Evolutionary conservation across 495 filamentous ascomycete species (phyloP), one percentile per base, ranked within the genome.

Genomic region (Monascus purpureus): DNA sequence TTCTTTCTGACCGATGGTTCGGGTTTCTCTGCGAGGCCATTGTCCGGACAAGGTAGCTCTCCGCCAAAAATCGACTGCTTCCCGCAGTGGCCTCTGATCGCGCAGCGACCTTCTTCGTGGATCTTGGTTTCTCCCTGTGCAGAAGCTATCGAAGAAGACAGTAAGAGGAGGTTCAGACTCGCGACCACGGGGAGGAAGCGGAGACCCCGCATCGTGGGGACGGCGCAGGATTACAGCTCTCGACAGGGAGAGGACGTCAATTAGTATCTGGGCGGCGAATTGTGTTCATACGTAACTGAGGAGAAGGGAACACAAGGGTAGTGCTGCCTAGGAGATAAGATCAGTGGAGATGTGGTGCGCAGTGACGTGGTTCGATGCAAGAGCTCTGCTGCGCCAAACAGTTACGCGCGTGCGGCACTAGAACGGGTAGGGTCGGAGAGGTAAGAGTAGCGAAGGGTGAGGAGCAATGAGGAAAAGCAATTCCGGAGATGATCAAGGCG

Each of bases 21-120:
- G 7, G 88, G 87, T 24, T 77, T 65, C 30, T 74, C 63, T 27
- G 90, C 92, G 24, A 75, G 63, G 13, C 63, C 85, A 53, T 97
- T 97, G 57, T 96, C 90, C n/a, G 85, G 73, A 47, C 86, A 96
- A 6, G 90, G 90, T 33, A 97, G 65, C 44, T 93, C 71, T 29
- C 75, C 70, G 12, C 83, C 83, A 47, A 94, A 95, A 43, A 88
- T 75, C 25, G 76, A 77, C 53, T 90, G 74, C 49, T 80, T 84
- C 4, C 88, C 90, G 48, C 90, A 97, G 38, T 92, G 73, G 4
- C 86, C 87, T 16, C 87, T 74, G 31, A 97, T 77, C 0, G 90
- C 82, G 58, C 90, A 97, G 40, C 90, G 73, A 8, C 90, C 92
- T 29, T 73, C 62, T 60, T 94, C 86, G 43, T 95, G 92, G 42